Base-by-base conservation (phyloP, 139 green algal species). In the Asterochloris sp. region DNA sequence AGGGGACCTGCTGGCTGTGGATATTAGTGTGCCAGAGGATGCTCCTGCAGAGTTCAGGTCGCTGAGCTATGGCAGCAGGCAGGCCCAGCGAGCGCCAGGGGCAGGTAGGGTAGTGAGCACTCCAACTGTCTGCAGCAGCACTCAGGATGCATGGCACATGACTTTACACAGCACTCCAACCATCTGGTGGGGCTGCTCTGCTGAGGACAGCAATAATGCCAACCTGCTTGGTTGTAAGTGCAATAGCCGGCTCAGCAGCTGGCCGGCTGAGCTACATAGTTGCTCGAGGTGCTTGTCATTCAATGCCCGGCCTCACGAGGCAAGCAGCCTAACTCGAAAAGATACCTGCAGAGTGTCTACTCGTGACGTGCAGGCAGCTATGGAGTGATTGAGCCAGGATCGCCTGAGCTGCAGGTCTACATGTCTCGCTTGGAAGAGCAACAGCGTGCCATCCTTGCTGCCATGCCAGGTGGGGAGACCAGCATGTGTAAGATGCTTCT, bases 351-450 rank as follows among this genome's bases (percentile, higher is more conserved):
- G 8, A 71, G 1, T 24, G 21, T 24, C 66, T 21, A 4, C 17
- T 71, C 29, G 13, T 14, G 11, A 47, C 21, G 1, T 64, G 64
- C 82, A 85, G 82, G 82, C 24, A 85, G 75, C 66, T 85, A 86
- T 73, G 90, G 90, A 11, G 60, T 77, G n/a, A 86, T 81, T 38
- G 84, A 94, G 78, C 85, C 89, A 14, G 63, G 74, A 28, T 90
- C 87, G 4, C 17, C 60, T 26, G 80, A 80, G 12, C 78, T 93
- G 74, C 85, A 90, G 16, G 86, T 87, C 21, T 85, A 86, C 73
- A 74, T 92, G 47, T 80, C 83, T 4, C 91, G 90, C 84, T 83
- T 94, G 15, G 29, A 84, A 26, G 19, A 82, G 67, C 82, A 85
- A 67, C 74, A 81, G 61, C 62, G 73, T 47, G 64, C 78, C 54